Base-by-base conservation (phyloP, 495 filamentous ascomycete genomes). In the Penicillium waksmanii region DNA sequence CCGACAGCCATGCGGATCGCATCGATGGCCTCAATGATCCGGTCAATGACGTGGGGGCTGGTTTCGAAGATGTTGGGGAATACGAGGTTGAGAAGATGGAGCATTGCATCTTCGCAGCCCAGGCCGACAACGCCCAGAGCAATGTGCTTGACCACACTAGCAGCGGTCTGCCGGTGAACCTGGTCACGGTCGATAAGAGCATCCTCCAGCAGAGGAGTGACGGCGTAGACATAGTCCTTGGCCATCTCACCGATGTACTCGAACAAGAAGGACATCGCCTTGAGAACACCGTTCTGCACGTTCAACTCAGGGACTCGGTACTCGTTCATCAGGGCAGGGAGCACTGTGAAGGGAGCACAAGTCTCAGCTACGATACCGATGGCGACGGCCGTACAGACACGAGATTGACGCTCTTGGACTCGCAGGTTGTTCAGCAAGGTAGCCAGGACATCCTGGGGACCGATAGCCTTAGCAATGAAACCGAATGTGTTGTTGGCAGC, bases 331-430 rank as follows among this genome's bases (percentile, higher is more conserved):
- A 99, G 79, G 1, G 94, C 96, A 1, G 96, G 96, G n/a, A 99
- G 90, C 5, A 98, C 95, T 2, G 96, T 98, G 77, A 98, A 99
- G 5, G 96, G 96, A 6, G 93, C 93, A 74, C 96, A 99, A n/a
- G 96, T 97, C 77, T 99, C 96, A 42, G 96, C 96, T n/a, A 99
- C 96, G 66, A 99, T 99, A 76, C 93, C 96, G 60, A 99, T 99
- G 60, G 96, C 96, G 38, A 99, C 96, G 55, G 96, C 96, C 2
- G 96, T 98, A 77, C 96, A 98, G 63, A 99, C 96, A 74, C 96
- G 92, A 3, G 91, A 96, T 73, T 99, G 96, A 73, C 96, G 92
- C 70, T 99, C 96, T 71, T 97, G 94, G 11, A 98, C 95, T 53
- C 96, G 87, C 10, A 99, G 81, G 71, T 99, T 98, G 83, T 96